Conservation (phyloP, 768 basidiomycete species). For the Lepiota venenata region DNA sequence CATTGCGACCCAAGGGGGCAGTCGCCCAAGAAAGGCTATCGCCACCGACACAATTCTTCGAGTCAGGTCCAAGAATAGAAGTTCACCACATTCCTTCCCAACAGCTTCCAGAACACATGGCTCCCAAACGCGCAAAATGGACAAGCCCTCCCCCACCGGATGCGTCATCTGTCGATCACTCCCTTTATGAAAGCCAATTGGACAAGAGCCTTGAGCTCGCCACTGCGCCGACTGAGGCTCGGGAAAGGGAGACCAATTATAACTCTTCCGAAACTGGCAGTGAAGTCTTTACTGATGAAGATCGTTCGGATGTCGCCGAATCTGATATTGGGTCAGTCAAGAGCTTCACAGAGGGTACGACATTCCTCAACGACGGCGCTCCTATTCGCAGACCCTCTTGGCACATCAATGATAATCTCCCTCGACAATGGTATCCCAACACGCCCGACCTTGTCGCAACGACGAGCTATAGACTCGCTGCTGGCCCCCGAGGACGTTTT, state of each 20-base stretch:
- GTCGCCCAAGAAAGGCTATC: constrained; percentile 44
- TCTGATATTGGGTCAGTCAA: constrained; percentile 66
- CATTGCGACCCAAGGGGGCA: constrained; percentile 46
- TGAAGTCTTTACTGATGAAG: constrained; percentile 67
- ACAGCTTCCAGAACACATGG: constrained; percentile 67
- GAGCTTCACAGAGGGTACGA: constrained; percentile 57
- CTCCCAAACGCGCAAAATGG: constrained; percentile 77
- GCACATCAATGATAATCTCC: constrained; percentile 33
- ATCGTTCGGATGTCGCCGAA: constrained; percentile 57
- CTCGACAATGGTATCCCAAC: constrained; percentile 11
- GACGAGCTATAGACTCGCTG: background rate
- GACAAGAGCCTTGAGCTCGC: constrained; percentile 66
- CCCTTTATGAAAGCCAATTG: constrained; percentile 64
- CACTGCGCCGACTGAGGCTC: constrained; percentile 57
- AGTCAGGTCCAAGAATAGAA: constrained; percentile 32
- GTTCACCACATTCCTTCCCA: constrained; percentile 18
- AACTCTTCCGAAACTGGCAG: constrained; percentile 58
- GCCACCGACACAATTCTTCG: constrained; percentile 49
- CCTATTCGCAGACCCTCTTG: constrained; percentile 45
- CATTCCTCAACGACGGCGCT: constrained; percentile 20
- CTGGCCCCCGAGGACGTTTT: constrained; percentile 24
- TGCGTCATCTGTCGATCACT: constrained; percentile 63
- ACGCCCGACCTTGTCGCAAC: constrained; percentile 14
- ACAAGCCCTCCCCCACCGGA: constrained; percentile 82
- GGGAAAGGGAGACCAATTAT: constrained; percentile 45